phyloP scores from a whole-genome alignment of 2,329 filamentous ascomycete genomes.

The Xylaria sp. region DNA sequence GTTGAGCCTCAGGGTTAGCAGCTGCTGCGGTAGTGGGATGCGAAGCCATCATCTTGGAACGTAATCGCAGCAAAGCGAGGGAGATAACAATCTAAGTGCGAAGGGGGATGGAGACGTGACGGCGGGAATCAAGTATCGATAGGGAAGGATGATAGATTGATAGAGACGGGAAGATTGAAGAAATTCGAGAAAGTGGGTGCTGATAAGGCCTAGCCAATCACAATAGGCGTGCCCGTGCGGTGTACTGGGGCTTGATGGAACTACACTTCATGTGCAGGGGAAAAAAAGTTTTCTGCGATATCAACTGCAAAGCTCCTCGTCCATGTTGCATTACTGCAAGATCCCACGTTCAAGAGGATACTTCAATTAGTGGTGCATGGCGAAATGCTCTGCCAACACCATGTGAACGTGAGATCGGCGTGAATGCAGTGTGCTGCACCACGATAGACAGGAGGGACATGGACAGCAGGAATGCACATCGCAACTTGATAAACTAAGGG shows the following conservation, averaged over 20 bases:
- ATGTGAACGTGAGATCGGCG: not conserved
- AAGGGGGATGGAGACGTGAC: not conserved
- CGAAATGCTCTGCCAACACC: not conserved
- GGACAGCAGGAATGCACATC: not conserved
- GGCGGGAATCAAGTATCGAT: constrained; percentile 19
- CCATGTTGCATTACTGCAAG: not conserved
- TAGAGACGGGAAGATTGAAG: constrained; percentile 26
- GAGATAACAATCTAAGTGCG: not conserved
- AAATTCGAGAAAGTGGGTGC: constrained; percentile 28
- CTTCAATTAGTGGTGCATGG: not conserved
- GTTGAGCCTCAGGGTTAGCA: constrained; percentile 59
- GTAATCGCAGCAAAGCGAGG: not conserved
- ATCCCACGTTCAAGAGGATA: not conserved
- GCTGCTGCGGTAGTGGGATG: constrained; percentile 49
- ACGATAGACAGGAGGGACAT: too few relatives aligned
- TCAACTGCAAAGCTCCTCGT: not conserved
- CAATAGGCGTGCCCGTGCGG: constrained; percentile 3
- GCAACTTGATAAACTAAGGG: not conserved
- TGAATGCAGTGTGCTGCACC: not conserved
- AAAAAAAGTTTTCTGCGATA: not conserved
- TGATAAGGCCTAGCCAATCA: constrained; percentile 28
- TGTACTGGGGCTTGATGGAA: constrained; percentile 10
- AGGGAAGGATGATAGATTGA: constrained; percentile 22
- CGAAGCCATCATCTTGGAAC: constrained; percentile 38
- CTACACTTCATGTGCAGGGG: not conserved